A percentile compares a stretch with the other conserved stretches of the same genome.
These are phyloP conservation scores for Bothia castanella DNA, from an alignment of 1,284 basidiomycete genomes.

Conservation along the genomic window DNA sequence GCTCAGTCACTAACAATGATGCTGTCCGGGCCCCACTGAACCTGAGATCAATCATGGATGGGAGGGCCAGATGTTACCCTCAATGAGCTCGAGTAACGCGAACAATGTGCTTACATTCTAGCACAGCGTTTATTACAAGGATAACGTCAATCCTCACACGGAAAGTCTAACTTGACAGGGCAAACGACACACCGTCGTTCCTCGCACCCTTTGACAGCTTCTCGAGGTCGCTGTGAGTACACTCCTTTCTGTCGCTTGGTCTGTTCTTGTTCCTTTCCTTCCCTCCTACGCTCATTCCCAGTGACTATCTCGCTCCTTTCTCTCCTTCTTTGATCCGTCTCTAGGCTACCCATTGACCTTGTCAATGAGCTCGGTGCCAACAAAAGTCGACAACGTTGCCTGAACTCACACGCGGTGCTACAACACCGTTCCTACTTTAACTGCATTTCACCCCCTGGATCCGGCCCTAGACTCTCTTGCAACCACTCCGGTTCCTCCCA, in stretches of 20 bases:
- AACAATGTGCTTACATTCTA: not conserved
- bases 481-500: not conserved
- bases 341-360: not conserved
- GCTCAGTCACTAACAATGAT: slow-evolving; percentile 2
- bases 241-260: slow-evolving; percentile 6
- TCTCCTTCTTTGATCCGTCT: not conserved
- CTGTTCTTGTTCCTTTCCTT: not conserved
- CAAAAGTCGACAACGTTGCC: slow-evolving; percentile 8
- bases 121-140: slow-evolving; percentile 6
- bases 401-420: slow-evolving; percentile 23
- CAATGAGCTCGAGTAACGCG: not conserved
- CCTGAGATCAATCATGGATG: not conserved
- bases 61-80: not conserved
- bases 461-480: not conserved
- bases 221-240: slow-evolving; percentile 2
- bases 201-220: slow-evolving; percentile 7
- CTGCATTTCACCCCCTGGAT: not conserved
- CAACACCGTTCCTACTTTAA: slow-evolving; percentile 7
- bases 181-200: slow-evolving; percentile 2
- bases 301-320: not conserved
- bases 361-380: slow-evolving; percentile 17
- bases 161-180: not conserved
- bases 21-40: not conserved
- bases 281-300: slow-evolving; percentile 2
- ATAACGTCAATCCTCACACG: slow-evolving; percentile 18